Evolutionary conservation across 2,329 filamentous ascomycete genomes (phyloP).

Genomic region (Niveomyces coronatus): DNA sequence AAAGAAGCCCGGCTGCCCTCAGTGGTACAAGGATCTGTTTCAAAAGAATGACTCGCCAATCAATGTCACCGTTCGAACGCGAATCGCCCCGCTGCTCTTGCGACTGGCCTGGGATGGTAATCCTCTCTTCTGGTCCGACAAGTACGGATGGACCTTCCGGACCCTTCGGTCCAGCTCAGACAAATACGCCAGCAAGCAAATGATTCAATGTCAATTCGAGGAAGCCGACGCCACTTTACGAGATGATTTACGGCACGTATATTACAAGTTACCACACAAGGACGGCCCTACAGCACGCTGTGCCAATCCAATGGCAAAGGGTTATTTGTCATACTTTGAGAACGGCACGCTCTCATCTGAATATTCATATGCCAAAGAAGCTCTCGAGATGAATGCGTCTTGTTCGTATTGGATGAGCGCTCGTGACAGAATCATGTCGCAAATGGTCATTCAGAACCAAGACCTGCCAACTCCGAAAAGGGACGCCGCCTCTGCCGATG

Average conservation of each 20-base stretch:
- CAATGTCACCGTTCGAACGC: constrained; percentile 71
- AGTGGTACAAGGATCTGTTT: constrained; percentile 94
- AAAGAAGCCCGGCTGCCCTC: constrained; percentile 88
- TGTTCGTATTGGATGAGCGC: constrained; percentile 99
- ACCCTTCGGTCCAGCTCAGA: constrained; percentile 52
- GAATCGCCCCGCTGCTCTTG: constrained; percentile 76
- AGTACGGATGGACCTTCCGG: constrained; percentile 85
- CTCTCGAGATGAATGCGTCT: constrained; percentile 94
- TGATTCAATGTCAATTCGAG: constrained; percentile 69
- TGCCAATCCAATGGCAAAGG: constrained; percentile 79
- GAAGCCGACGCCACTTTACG: constrained; percentile 57
- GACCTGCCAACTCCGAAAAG: constrained; percentile 32
- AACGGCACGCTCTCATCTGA: constrained; percentile 79
- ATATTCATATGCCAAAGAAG: constrained; percentile 84
- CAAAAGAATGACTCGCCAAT: constrained; percentile 57
- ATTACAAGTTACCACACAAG: constrained; percentile 94
- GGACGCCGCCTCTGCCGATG: constrained; percentile 14
- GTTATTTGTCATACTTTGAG: constrained; percentile 85
- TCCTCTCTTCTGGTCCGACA: constrained; percentile 87
- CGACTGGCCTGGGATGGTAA: constrained; percentile 81
- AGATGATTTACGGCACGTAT: constrained; percentile 55
- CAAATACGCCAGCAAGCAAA: constrained; percentile 60
- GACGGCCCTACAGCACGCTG: constrained; percentile 82
- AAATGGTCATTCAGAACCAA: constrained; percentile 83
- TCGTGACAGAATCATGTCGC: constrained; percentile 82